Conservation (phyloP, 805 yeast genomes). For the Ogataea glucozyma region DNA sequence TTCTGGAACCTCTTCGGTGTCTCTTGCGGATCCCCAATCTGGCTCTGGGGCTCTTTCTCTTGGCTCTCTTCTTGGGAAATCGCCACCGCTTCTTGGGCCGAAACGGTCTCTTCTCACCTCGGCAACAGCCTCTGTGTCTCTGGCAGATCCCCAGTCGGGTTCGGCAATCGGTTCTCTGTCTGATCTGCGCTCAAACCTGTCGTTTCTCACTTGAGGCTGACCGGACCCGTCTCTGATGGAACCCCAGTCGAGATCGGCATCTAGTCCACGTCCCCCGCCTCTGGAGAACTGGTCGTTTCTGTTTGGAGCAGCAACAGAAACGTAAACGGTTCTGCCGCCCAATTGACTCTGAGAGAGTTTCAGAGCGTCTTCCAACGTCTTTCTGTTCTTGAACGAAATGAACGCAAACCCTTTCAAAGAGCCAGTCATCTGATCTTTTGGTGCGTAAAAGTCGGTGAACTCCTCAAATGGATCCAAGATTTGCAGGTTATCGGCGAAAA, state of each 20-base stretch:
- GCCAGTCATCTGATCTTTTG: slow-evolving; percentile 65
- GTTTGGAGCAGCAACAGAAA: slow-evolving; percentile 61
- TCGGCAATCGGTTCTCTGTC: slow-evolving; percentile 40
- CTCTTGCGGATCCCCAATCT: slow-evolving; percentile 50
- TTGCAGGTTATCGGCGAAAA: slow-evolving; percentile 55
- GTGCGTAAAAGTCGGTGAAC: slow-evolving; percentile 67
- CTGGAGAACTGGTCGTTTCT: slow-evolving; percentile 39
- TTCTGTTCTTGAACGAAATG: slow-evolving; percentile 49
- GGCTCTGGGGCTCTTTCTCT: slow-evolving; percentile 46
- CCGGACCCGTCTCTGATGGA: slow-evolving; percentile 41
- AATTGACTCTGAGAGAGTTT: slow-evolving; percentile 44
- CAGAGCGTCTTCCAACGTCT: slow-evolving; percentile 52
- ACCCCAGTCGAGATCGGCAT: slow-evolving; percentile 59
- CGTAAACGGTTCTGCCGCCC: slow-evolving; percentile 51
- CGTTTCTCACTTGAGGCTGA: slow-evolving; percentile 25
- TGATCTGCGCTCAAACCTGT: slow-evolving; percentile 28
- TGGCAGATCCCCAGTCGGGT: slow-evolving; percentile 47
- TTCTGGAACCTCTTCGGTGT: slow-evolving; percentile 21
- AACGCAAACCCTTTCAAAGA: slow-evolving; percentile 62
- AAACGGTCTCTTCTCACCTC: slow-evolving; percentile 31
- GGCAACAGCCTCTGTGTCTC: slow-evolving; percentile 29
- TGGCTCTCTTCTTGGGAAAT: slow-evolving; percentile 23
- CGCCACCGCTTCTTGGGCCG: slow-evolving; percentile 16
- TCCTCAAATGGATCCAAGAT: slow-evolving; percentile 51
- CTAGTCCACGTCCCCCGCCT: slow-evolving; percentile 26